Evolutionary conservation across 257 asterid species (phyloP).

Genomic region (Solanum virginianum): DNA sequence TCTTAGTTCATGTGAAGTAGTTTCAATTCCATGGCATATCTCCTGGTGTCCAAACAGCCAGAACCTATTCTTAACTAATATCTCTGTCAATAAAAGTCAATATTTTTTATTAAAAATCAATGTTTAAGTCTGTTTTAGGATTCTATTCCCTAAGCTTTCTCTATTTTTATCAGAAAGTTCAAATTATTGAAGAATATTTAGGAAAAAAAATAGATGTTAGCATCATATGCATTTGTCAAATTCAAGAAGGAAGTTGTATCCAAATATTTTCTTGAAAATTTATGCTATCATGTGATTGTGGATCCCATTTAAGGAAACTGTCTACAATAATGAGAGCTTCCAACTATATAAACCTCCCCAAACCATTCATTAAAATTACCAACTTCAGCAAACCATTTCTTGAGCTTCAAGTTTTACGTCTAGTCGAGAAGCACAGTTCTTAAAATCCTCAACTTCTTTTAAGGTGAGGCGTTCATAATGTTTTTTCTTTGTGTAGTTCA

Average conservation of each 20-base stretch:
- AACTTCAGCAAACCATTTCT: conserved; percentile 6
- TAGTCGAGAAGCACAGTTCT: not conserved
- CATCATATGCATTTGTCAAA: not conserved
- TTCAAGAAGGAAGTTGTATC: conserved; percentile 3
- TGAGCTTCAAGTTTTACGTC: not conserved
- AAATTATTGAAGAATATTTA: not conserved
- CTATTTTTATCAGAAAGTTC: not conserved
- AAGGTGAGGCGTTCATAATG: not conserved
- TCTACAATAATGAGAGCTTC: not conserved
- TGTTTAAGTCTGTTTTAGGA: not conserved
- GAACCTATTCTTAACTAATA: not conserved
- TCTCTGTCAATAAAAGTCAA: not conserved
- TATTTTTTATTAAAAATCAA: not conserved
- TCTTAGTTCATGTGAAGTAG: not conserved
- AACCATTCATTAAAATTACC: conserved; percentile 28
- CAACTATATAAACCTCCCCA: conserved; percentile 33
- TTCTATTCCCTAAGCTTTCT: not conserved
- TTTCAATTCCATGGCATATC: not conserved
- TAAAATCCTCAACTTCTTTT: not conserved
- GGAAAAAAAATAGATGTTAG: not conserved
- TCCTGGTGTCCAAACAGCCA: not conserved
- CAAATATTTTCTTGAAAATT: conserved; percentile 1
- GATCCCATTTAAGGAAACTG: conserved; percentile 22
- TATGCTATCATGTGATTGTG: conserved; percentile 17
- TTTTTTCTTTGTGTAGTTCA: not conserved